These are phyloP conservation scores for Microsporum ferrugineum DNA, from an alignment of 2,329 filamentous ascomycete species.

Conservation along the genomic window DNA sequence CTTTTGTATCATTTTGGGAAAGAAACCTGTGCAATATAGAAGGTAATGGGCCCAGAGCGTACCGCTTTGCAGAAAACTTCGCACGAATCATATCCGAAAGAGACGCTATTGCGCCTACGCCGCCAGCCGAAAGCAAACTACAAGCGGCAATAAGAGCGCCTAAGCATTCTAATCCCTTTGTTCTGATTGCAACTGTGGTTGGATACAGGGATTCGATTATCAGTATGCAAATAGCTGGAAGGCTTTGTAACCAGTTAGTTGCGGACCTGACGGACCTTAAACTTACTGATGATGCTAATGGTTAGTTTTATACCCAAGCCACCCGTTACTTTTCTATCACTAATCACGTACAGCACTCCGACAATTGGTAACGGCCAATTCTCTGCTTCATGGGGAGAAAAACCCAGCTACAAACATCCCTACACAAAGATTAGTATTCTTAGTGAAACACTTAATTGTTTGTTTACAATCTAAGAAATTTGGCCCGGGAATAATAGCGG, in stretches of 20 bases:
- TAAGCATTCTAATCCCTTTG: constrained; percentile 35
- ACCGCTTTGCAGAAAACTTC: constrained; percentile 32
- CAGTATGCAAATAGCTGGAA: constrained; percentile 37
- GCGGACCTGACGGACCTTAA: constrained; percentile 48
- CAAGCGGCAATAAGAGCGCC: constrained; percentile 27
- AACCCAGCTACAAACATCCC: constrained; percentile 36
- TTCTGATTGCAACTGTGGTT: constrained; percentile 38
- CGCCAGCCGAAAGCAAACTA: constrained; percentile 23
- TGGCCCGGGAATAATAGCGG: constrained; percentile 25
- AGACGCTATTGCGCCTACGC: constrained; percentile 19
- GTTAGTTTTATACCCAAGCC: constrained; percentile 19
- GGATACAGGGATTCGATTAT: constrained; percentile 41
- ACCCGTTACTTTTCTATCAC: constrained; percentile 11
- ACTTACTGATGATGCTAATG: constrained; percentile 32
- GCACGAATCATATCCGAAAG: constrained; percentile 28
- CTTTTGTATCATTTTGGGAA: constrained; percentile 26
- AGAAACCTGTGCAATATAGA: constrained; percentile 23
- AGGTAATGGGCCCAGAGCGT: constrained; percentile 24
- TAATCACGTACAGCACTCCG: constrained; percentile 30
- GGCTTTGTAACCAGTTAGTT: constrained; percentile 50
- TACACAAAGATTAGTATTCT: constrained; percentile 62
- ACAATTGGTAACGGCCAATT: constrained; percentile 44
- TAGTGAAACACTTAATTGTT: constrained; percentile 63
- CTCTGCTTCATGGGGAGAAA: constrained; percentile 40
- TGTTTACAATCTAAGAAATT: constrained; percentile 56